phyloP scores from a whole-genome alignment of 108 stramenopile genomes.

The Nitzschia sp. region DNA sequence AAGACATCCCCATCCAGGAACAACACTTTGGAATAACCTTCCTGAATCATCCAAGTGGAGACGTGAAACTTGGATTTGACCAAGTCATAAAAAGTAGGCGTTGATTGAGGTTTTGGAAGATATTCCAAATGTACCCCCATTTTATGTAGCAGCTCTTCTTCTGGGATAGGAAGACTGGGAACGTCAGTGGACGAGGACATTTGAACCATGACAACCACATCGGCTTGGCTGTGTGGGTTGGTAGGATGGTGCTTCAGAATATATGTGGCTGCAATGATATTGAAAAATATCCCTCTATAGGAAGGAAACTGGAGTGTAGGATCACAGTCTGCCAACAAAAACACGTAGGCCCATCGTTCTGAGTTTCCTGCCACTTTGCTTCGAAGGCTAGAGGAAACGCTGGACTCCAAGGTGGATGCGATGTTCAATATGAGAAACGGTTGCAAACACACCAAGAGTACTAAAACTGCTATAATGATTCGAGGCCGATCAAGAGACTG shows the following conservation, averaged over 20 bases:
- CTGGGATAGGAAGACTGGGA: background rate
- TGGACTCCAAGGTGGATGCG: too few species aligned
- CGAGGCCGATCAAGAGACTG: background rate
- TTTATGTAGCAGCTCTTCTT: slow-evolving; percentile 30
- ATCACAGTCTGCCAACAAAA: slow-evolving; percentile 46
- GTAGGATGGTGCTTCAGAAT: slow-evolving; percentile 21
- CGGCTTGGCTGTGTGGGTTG: slow-evolving; percentile 22
- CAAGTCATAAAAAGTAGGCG: slow-evolving; percentile 18
- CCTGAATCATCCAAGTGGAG: background rate
- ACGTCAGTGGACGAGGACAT: slow-evolving; percentile 28
- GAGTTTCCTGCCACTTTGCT: background rate
- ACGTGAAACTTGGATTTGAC: slow-evolving; percentile 49
- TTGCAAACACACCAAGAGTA: background rate
- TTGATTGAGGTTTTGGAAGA: slow-evolving; percentile 3
- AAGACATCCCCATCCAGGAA: slow-evolving; percentile 71
- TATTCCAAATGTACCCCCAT: slow-evolving; percentile 26
- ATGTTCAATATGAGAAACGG: background rate
- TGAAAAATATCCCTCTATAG: slow-evolving; percentile 41
- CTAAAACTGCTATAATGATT: background rate
- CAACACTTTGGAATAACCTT: slow-evolving; percentile 52
- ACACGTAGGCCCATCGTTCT: slow-evolving; percentile 39
- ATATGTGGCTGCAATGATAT: slow-evolving; percentile 41
- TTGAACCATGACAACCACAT: slow-evolving; percentile 52
- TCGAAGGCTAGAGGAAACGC: too few species aligned
- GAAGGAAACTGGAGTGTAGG: slow-evolving; percentile 10